phyloP scores from a whole-genome alignment of 2,329 filamentous ascomycete genomes.

The Metarhizium guizhouense region DNA sequence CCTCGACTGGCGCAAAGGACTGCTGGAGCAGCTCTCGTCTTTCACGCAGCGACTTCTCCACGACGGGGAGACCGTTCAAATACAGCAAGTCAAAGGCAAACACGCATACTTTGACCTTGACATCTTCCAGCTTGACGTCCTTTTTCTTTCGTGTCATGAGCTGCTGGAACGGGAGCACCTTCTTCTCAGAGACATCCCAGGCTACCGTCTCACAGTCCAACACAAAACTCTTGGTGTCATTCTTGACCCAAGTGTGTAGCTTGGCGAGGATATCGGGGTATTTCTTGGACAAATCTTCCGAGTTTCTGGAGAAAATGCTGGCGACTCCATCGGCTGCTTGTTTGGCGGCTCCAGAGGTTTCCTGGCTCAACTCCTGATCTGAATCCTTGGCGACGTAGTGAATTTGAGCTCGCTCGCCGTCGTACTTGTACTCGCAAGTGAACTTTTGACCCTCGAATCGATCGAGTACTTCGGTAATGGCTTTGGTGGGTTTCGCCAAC shows the following conservation, averaged over 20 bases:
- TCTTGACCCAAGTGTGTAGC: constrained; percentile 80
- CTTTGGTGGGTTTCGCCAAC: constrained; percentile 97
- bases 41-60: constrained; percentile 78
- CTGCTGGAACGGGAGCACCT: constrained; percentile 93
- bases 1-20: constrained; percentile 71
- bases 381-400: constrained; percentile 87
- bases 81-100: constrained; percentile 95
- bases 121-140: constrained; percentile 89
- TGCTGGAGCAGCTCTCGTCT: constrained; percentile 65
- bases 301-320: constrained; percentile 95
- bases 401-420: constrained; percentile 96
- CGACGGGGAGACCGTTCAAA: constrained; percentile 81
- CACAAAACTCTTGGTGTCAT: constrained; percentile 87
- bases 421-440: constrained; percentile 98
- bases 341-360: constrained; percentile 49
- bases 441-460: constrained; percentile 93
- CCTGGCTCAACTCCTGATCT: constrained; percentile 56
- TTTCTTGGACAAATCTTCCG: constrained; percentile 93
- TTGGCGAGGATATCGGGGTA: constrained; percentile 93
- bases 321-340: constrained; percentile 66
- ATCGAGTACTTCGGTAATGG: constrained; percentile 94
- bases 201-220: constrained; percentile 97
- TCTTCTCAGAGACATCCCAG: constrained; percentile 92
- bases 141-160: constrained; percentile 97
- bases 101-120: constrained; percentile 94